Percentiles rank a stretch among this genome's conserved stretches.
These are phyloP conservation scores for Croton setiger DNA, from an alignment of 441 rosid genomes.

Conservation along the genomic window DNA sequence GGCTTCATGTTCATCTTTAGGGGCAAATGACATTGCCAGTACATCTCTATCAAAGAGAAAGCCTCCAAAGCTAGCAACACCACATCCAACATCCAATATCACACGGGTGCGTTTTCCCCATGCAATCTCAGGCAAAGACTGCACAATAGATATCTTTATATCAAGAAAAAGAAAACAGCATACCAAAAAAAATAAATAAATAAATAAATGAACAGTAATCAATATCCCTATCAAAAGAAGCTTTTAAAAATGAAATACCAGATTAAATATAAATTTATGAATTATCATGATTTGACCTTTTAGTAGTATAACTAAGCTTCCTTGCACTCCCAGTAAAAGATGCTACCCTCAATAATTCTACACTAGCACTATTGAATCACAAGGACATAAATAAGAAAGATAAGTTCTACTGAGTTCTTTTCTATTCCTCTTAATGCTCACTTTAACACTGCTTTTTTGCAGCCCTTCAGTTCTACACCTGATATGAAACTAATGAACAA, in stretches of 20 bases:
- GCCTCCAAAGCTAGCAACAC: conserved; percentile 97
- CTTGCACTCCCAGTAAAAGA: neutral
- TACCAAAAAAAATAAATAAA: too few species aligned
- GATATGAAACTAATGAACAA: too few species aligned
- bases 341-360: neutral
- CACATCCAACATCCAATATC: conserved; percentile 93
- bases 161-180: neutral
- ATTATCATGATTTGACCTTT: too few species aligned
- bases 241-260: neutral
- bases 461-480: neutral
- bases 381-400: neutral
- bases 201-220: neutral
- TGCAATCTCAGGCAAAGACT: conserved; percentile 80
- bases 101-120: conserved; percentile 92
- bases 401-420: neutral
- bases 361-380: neutral
- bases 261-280: too few species aligned
- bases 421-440: neutral
- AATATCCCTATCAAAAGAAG: neutral
- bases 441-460: neutral
- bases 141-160: conserved; percentile 22
- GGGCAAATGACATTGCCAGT: conserved; percentile 91
- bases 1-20: conserved; percentile 98
- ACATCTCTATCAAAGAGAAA: conserved; percentile 83
- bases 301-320: neutral